Evolutionary conservation across 768 basidiomycete species (phyloP).

Genomic region (Boletus speciosus): DNA sequence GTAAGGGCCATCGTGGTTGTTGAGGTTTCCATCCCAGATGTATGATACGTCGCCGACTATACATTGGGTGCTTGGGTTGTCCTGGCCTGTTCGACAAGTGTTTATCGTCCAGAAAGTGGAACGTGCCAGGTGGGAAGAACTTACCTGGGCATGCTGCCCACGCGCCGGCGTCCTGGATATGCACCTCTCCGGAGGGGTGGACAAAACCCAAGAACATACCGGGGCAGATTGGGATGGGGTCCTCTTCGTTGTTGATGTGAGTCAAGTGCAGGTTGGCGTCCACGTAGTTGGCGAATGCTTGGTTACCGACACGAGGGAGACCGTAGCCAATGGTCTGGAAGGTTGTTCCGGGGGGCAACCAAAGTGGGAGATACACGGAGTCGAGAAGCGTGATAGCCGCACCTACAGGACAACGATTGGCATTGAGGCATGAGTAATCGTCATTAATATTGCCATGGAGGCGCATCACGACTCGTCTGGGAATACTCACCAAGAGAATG

Average conservation of each 20-base stretch:
- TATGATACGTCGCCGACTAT: slow-evolving; percentile 29
- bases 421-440: background rate
- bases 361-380: slow-evolving; percentile 39
- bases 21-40: slow-evolving; percentile 39
- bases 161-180: slow-evolving; percentile 40
- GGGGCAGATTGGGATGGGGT: slow-evolving; percentile 37
- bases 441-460: background rate
- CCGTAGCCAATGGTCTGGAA: slow-evolving; percentile 35
- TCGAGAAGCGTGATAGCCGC: slow-evolving; percentile 39
- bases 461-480: background rate
- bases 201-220: slow-evolving; percentile 37
- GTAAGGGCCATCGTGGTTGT: slow-evolving; percentile 46
- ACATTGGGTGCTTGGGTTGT: slow-evolving; percentile 46
- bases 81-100: slow-evolving; percentile 39
- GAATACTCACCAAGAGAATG: slow-evolving; percentile 37
- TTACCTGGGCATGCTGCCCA: slow-evolving; percentile 57
- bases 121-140: background rate
- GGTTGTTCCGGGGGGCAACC: slow-evolving; percentile 31
- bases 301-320: slow-evolving; percentile 49
- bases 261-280: slow-evolving; percentile 44
- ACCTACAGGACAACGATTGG: slow-evolving; percentile 15
- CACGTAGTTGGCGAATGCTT: slow-evolving; percentile 56
- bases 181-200: slow-evolving; percentile 41
- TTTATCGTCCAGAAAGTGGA: background rate
- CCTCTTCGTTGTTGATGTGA: slow-evolving; percentile 52